Base-by-base conservation (phyloP, 306 rosid genomes). In the Pterocarpus macrocarpus region DNA sequence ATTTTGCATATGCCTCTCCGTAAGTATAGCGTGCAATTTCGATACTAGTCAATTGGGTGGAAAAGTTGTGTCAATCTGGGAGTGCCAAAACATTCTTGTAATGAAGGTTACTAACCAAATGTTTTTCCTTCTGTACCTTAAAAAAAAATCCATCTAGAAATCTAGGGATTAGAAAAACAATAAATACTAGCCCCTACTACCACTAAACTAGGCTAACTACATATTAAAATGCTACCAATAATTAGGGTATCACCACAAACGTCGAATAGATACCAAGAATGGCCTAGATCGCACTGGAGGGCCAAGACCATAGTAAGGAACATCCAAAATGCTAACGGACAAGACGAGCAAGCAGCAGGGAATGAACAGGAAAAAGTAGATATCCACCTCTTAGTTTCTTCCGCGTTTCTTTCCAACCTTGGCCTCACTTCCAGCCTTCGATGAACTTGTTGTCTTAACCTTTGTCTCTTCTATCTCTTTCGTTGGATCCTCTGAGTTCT, bases 391-490 rank as follows among this genome's bases (percentile, higher is more conserved):
- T 22, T 92, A 53, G 74, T 43, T 86, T 84, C 94, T 87, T 58
- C 80, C 84, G 55, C 98, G 90, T 78, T 93, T 95, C 91, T 89
- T 93, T 61, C 97, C 99, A 10, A 83, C 57, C 90, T 90, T 95
- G 68, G 59, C 64, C 68, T 79, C 86, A 11, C 71, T 87, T 73
- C 85, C 91, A 9, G 76, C 91, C 80, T 90, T 91, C 28, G 89
- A 83, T 61, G 87, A 81, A 78, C 74, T 79, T 0, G 57, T 65
- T 75, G 75, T 2, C 57, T 50, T 50, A 4, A 13, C 16, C 57
- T 50, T 50, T 16, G 85, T 64, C 90, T 91, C 93, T 5, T 47
- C 58, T 47, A 55, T 55, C 61, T 68, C 73, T 53, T 80, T 73
- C 14, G 77, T 77, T 5, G 90, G 82, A 79, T 88, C 89, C 28